phyloP scores from a whole-genome alignment of 208 protist species.

The Trypanosoma theileri region DNA sequence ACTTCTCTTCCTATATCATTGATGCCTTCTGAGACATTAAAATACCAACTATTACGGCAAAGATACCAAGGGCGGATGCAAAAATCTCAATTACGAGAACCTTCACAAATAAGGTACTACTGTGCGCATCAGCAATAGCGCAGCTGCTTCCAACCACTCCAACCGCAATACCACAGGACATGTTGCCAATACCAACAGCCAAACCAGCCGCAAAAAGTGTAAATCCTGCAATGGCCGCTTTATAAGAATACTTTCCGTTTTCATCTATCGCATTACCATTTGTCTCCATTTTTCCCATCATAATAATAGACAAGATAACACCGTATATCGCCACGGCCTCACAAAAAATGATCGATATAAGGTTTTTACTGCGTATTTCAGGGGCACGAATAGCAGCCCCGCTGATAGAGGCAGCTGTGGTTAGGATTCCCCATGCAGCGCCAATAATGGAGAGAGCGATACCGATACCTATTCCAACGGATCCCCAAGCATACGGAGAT shows the following conservation, averaged over 20 bases:
- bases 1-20: conserved; percentile 47
- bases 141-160: conserved; percentile 96
- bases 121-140: conserved; percentile 96
- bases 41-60: conserved; percentile 98
- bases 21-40: conserved; percentile 89
- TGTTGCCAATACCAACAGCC: conserved; percentile 94
- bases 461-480: conserved; percentile 73
- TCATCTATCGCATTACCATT: conserved; percentile 44
- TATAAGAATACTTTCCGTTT: conserved; percentile 48
- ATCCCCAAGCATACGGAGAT: conserved; percentile 81
- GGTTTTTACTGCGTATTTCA: conserved; percentile 92
- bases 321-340: conserved; percentile 99
- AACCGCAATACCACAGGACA: conserved; percentile 95
- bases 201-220: conserved; percentile 94
- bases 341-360: conserved; percentile 98
- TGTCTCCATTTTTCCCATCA: conserved; percentile 91
- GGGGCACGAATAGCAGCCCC: conserved; percentile 85
- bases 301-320: conserved; percentile 99
- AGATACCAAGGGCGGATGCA: conserved; percentile 96
- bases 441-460: conserved; percentile 87
- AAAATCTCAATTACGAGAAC: conserved; percentile 99
- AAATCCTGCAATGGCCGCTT: conserved; percentile 73
- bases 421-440: conserved; percentile 89
- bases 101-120: conserved; percentile 95
- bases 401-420: conserved; percentile 83